Evolutionary conservation across 495 filamentous ascomycete species (phyloP).

Genomic region (Geopyxis carbonaria): DNA sequence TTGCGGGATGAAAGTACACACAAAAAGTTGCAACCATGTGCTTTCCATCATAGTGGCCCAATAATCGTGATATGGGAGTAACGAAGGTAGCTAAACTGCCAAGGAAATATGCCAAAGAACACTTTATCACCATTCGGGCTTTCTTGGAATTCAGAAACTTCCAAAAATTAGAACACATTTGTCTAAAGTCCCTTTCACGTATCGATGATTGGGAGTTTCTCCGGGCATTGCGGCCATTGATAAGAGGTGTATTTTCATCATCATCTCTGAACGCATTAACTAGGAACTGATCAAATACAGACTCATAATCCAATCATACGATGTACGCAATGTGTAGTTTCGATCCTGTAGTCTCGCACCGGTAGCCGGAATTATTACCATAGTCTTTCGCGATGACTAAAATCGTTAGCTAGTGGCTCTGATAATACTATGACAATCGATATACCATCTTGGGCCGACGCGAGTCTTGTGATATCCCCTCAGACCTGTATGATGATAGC

Average conservation of each 20-base stretch:
- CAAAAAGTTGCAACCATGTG: constrained; percentile 47
- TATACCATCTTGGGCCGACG: no score
- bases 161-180: not conserved
- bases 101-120: constrained; percentile 77
- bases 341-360: constrained; percentile 17
- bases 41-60: constrained; percentile 85
- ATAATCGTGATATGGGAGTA: constrained; percentile 44
- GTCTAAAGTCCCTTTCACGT: not conserved
- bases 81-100: constrained; percentile 67
- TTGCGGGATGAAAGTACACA: constrained; percentile 88
- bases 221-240: constrained; percentile 2
- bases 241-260: constrained; percentile 5
- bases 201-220: no score
- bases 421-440: not conserved
- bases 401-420: not conserved
- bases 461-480: no score
- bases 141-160: constrained; percentile 7
- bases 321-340: constrained; percentile 14
- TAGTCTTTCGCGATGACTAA: constrained; percentile 8
- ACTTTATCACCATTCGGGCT: constrained; percentile 52
- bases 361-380: constrained; percentile 18
- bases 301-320: constrained; percentile 6
- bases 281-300: not conserved
- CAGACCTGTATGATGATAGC: no score
- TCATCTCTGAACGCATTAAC: not conserved